These are phyloP conservation scores for Zygotorulaspora mrakii DNA, from an alignment of 1,139 yeast genomes.

Conservation along the genomic window DNA sequence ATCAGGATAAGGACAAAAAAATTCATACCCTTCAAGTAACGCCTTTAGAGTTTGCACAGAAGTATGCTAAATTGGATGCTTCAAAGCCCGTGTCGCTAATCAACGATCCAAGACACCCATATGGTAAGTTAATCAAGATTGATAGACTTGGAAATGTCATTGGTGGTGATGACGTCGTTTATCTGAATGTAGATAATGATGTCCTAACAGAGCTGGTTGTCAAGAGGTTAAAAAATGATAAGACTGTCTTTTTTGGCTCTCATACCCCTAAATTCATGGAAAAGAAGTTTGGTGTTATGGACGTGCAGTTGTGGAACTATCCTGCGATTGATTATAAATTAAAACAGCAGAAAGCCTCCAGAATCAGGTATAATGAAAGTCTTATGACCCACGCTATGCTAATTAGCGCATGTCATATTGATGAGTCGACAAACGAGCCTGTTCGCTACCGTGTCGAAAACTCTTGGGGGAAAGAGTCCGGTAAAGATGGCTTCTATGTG, in stretches of 20 bases:
- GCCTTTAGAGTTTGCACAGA: conserved; percentile 59
- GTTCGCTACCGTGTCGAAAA: conserved; percentile 79
- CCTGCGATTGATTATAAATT: conserved; percentile 58
- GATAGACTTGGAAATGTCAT: conserved; percentile 69
- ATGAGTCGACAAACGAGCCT: conserved; percentile 50
- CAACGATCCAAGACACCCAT: conserved; percentile 75
- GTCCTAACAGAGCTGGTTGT: conserved; percentile 58
- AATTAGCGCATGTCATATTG: conserved; percentile 70
- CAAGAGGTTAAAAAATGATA: conserved; percentile 61
- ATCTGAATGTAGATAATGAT: conserved; percentile 62
- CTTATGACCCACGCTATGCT: conserved; percentile 88
- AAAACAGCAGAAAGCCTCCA: conserved; percentile 53
- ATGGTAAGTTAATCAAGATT: conserved; percentile 58
- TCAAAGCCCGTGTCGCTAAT: conserved; percentile 59
- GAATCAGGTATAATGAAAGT: conserved; percentile 54
- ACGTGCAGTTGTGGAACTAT: conserved; percentile 63
- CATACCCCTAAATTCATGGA: conserved; percentile 74
- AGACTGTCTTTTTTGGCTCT: conserved; percentile 80
- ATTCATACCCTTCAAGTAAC: conserved; percentile 52
- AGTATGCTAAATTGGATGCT: conserved; percentile 49
- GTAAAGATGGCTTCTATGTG: conserved; percentile 68
- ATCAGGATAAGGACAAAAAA: conserved; percentile 65
- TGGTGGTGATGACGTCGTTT: conserved; percentile 63
- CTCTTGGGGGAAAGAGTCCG: conserved; percentile 79
- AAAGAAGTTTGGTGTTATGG: conserved; percentile 62